These are phyloP conservation scores for Lecanicillium sp. DNA, from an alignment of 2,329 filamentous ascomycete genomes.

Conservation along the genomic window DNA sequence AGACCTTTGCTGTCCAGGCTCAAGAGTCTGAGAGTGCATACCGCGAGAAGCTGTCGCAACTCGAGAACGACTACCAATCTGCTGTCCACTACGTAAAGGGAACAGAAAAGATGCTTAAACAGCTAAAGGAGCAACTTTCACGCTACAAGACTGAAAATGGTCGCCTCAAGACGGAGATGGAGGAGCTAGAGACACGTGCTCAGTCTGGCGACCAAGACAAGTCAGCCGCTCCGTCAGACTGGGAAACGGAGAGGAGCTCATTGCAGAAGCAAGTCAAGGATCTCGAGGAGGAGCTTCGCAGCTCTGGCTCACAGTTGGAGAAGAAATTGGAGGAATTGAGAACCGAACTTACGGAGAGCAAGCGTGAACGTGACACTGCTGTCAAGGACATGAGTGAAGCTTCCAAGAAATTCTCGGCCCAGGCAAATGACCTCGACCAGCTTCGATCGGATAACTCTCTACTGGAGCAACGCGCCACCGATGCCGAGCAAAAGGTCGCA, in stretches of 20 bases:
- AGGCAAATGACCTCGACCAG: slow-evolving; percentile 66
- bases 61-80: slow-evolving; percentile 96
- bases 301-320: slow-evolving; percentile 62
- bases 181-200: slow-evolving; percentile 51
- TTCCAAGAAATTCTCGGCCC: slow-evolving; percentile 48
- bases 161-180: slow-evolving; percentile 75
- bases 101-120: slow-evolving; percentile 97
- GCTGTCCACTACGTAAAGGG: slow-evolving; percentile 97
- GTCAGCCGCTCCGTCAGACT: slow-evolving; percentile 47
- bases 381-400: slow-evolving; percentile 46
- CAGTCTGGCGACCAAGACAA: slow-evolving; percentile 24
- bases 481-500: slow-evolving; percentile 89
- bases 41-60: slow-evolving; percentile 84
- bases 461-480: slow-evolving; percentile 75
- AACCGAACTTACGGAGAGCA: slow-evolving; percentile 58
- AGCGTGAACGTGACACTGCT: slow-evolving; percentile 63
- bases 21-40: slow-evolving; percentile 85
- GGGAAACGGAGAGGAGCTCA: slow-evolving; percentile 65
- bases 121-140: slow-evolving; percentile 94
- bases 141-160: slow-evolving; percentile 84
- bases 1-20: slow-evolving; percentile 67
- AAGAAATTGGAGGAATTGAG: slow-evolving; percentile 60
- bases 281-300: slow-evolving; percentile 61
- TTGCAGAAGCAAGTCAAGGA: slow-evolving; percentile 62
- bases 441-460: slow-evolving; percentile 74